phyloP scores from a whole-genome alignment of 768 basidiomycete species.

The Amanita exitialis region DNA sequence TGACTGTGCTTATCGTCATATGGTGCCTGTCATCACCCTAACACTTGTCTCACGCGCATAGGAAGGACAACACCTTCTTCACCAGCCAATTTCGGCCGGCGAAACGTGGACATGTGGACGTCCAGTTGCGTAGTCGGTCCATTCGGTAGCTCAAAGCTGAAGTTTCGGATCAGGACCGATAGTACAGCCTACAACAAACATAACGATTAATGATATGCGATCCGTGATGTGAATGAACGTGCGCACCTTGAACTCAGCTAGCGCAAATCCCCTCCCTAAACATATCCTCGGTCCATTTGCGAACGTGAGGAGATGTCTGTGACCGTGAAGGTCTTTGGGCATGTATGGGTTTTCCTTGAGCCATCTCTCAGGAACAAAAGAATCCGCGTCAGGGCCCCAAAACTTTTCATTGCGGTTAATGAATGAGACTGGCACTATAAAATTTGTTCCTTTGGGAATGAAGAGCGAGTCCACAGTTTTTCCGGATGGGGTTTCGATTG shows the following conservation, averaged over 20 bases:
- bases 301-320: constrained; percentile 32
- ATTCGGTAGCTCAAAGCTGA: too few species aligned
- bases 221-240: too few species aligned
- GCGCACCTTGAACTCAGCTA: constrained; percentile 4
- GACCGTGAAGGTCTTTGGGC: constrained; percentile 24
- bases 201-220: too few species aligned
- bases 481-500: constrained; percentile 19
- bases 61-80: too few species aligned
- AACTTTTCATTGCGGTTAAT: constrained; percentile 28
- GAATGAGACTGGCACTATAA: constrained; percentile 25
- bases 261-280: constrained; percentile 31
- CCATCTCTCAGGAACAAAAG: constrained; percentile 37
- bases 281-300: constrained; percentile 35
- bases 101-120: too few species aligned
- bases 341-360: constrained; percentile 14
- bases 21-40: too few species aligned
- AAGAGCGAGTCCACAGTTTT: constrained; percentile 19
- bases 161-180: too few species aligned
- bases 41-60: too few species aligned
- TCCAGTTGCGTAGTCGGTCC: too few species aligned
- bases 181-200: too few species aligned
- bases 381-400: constrained; percentile 34
- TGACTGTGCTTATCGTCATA: too few species aligned
- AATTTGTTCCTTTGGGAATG: constrained; percentile 24
- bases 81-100: too few species aligned